A percentile compares a stretch with the other conserved stretches of the same genome.
These are phyloP conservation scores for Phytophthora kernoviae DNA, from an alignment of 352 stramenopile genomes.

Conservation along the genomic window DNA sequence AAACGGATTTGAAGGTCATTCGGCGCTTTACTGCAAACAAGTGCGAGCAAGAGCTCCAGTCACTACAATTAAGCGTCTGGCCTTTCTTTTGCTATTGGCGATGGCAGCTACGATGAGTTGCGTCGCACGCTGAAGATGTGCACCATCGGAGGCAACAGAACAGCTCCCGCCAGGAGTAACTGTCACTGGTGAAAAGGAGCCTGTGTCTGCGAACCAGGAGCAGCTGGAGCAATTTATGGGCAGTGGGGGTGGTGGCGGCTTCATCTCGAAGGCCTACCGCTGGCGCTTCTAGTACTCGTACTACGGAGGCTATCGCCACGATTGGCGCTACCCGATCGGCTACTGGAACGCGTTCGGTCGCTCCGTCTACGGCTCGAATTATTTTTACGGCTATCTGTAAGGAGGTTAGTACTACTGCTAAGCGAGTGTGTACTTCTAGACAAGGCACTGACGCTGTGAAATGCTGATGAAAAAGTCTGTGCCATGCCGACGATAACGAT, in stretches of 20 bases:
- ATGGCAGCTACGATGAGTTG: constrained; percentile 33
- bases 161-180: constrained; percentile 29
- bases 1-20: too few species aligned
- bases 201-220: constrained; percentile 23
- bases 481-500: too few species aligned
- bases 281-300: constrained; percentile 36
- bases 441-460: constrained; percentile 13
- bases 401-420: constrained; percentile 47
- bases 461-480: too few species aligned
- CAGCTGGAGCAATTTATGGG: constrained; percentile 29
- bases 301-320: constrained; percentile 30
- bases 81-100: constrained; percentile 24
- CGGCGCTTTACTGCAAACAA: too few species aligned
- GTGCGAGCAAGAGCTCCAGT: constrained; percentile 2
- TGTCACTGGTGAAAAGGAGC: constrained; percentile 24
- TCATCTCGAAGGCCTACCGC: constrained; percentile 39
- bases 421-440: constrained; percentile 13
- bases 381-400: constrained; percentile 32
- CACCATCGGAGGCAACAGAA: constrained; percentile 13
- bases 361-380: constrained; percentile 33
- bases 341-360: constrained; percentile 46
- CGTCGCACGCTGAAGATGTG: constrained; percentile 25
- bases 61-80: constrained; percentile 34
- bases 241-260: constrained; percentile 31
- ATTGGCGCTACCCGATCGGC: constrained; percentile 45